Base-by-base conservation (phyloP, 2,329 filamentous ascomycete species). In the Xylaria hypoxylon region DNA sequence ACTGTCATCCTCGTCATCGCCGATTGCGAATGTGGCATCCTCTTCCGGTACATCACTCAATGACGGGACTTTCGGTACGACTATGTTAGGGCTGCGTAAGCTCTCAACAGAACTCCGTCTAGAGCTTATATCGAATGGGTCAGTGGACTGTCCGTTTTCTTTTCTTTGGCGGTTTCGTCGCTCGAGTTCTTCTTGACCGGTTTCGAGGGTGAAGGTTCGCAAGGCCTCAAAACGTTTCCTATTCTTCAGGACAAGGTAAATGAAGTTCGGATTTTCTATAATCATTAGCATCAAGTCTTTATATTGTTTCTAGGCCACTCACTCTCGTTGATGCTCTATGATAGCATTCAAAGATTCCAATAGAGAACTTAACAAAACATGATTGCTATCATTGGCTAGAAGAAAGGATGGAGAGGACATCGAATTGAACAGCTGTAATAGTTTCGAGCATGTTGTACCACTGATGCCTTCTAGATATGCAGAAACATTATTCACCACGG, bases 371-470 rank as follows among this genome's bases (percentile, higher is more conserved):
- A 99, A 83, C 4, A 98, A 86, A 35, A 84, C 82, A 76, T 98
- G 92, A 71, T 99, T 99, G 42, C 88, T 92, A 65, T 99, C 96
- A 73, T 97, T 98, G 7, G 93, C 93, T 19, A 98, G 83, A 10
- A 99, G 82, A 77, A 98, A 99, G 35, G 92, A 93, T 0, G 96
- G 95, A 0, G 94, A 92, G 8, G 95, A 96, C 92, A 98, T 97
- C 38, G 92, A 96, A 4, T 89, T 88, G 77, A 96, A 97, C 0
- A 98, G 83, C 73, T 97, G 94, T 71, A 98, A 84, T 33, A 98
- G 82, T 77, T 94, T 97, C 1, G 90, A 89, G 76, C 92, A 92
- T 17, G 93, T 90, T 2, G 89, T 86, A 3, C 89, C 83, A 57
- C 91, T 93, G 11, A 98, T 82, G 24, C 91, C 88, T 74, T 96